Evolutionary conservation across 805 yeast genomes (phyloP).

Genomic region (Candida andamanensis): DNA sequence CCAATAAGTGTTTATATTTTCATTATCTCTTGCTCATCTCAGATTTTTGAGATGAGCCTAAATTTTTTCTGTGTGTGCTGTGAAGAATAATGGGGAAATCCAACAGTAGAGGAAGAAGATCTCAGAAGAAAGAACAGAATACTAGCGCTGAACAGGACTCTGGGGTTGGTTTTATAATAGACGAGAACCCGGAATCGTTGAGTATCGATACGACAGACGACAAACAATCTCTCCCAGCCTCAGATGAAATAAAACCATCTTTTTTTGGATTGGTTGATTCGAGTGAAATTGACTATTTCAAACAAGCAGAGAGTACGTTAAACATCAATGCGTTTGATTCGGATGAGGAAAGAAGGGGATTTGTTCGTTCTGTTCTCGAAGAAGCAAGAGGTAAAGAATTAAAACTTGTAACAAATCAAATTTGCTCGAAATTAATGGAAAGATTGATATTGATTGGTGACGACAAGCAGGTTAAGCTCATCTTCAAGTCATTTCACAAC

Average conservation of each 20-base stretch:
- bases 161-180: conserved; percentile 12
- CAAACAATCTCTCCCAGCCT: conserved; percentile 1
- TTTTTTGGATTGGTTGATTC: conserved; percentile 87
- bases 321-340: conserved; percentile 73
- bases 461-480: conserved; percentile 56
- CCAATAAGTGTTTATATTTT: too few relatives aligned
- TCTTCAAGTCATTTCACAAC: conserved; percentile 67
- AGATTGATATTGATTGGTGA: conserved; percentile 67
- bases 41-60: too few relatives aligned
- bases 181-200: conserved; percentile 9
- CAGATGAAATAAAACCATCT: conserved; percentile 9
- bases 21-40: too few relatives aligned
- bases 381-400: conserved; percentile 88
- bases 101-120: conserved; percentile 41
- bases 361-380: conserved; percentile 72
- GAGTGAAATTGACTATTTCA: conserved; percentile 84
- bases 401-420: conserved; percentile 88
- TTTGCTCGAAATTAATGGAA: conserved; percentile 90
- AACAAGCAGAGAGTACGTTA: conserved; percentile 83
- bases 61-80: too few relatives aligned
- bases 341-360: conserved; percentile 67
- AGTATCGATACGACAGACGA: conserved; percentile 3
- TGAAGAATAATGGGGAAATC: conserved; percentile 6
- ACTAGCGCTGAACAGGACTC: conserved; percentile 3
- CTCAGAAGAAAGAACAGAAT: conserved; percentile 24